Evolutionary conservation across 352 stramenopile genomes (phyloP), one percentile per base, ranked within the genome.

Genomic region (Phytopythium oedochilum): DNA sequence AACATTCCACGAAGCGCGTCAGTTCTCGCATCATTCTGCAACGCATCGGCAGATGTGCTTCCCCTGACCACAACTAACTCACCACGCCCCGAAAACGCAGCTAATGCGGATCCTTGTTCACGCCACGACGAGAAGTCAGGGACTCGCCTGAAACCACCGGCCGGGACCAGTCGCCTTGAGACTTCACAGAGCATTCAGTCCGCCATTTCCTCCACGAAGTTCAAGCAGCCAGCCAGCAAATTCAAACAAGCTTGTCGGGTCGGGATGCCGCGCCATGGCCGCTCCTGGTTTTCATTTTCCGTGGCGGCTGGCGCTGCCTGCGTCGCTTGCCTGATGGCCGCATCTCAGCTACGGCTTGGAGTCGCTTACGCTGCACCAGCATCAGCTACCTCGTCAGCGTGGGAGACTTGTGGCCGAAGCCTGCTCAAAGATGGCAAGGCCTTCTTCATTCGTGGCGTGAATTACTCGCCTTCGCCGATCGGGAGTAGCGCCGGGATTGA

Each of bases 381-480:
- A 5, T 7, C 20, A 28, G 48, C 20, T 17, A 32, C 48, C 17
- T 23, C 48, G 6, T 35, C 48, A n/a, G 14, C 10, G 43, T 76
- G 68, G 64, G 61, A 46, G 4, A 67, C 60, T 3, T 76, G 68
- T 42, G 62, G 60, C 0, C 68, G 68, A 29, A 63, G 70, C 44
- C 58, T 76, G 15, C 59, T 76, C 31, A 58, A 66, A 15, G 54
- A 76, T 34, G 57, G 47, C 58, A 58, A 63, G 25, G 60, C 39
- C 36, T 76, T 73, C 53, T 76, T 76, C 55, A 63, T 76, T 38
- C 68, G 68, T 3, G 68, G 68, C 42, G 59, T 76, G 40, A 76
- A 76, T 44, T 76, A 76, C 26, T 63, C 65, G 18, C 68, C 68
- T 25, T 65, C 64, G 15, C 68, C 68, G 3, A 73, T 76, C 23